Evolutionary conservation across 164 flowering plant species (phyloP).

Genomic region (Protea cynaroides): DNA sequence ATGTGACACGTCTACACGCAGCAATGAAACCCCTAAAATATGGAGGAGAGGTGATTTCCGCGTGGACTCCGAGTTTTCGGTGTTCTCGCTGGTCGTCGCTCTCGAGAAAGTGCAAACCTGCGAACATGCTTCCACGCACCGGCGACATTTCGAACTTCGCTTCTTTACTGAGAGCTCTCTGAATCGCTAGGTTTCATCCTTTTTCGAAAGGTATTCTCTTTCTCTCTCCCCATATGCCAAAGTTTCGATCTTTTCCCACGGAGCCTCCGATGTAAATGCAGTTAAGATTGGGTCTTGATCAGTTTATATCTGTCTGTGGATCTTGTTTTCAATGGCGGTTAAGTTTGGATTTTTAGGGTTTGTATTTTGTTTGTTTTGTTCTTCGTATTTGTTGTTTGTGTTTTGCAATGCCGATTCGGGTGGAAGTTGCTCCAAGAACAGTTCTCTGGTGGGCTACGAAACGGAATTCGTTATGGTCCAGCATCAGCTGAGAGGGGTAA

Average conservation of each 20-base stretch:
- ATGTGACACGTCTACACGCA: too few relatives aligned
- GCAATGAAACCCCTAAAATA: too few relatives aligned
- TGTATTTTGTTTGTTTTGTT: neutral
- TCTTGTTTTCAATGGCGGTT: conserved; percentile 3
- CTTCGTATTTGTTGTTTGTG: neutral
- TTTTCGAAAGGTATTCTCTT: too few relatives aligned
- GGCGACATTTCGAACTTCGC: too few relatives aligned
- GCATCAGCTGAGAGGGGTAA: conserved; percentile 69
- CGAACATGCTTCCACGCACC: neutral
- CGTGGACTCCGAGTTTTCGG: too few relatives aligned
- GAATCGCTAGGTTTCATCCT: too few relatives aligned
- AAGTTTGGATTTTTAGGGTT: conserved; percentile 4
- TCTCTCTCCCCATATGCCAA: neutral
- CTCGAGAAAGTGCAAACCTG: too few relatives aligned
- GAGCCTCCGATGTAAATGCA: too few relatives aligned
- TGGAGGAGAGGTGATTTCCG: too few relatives aligned
- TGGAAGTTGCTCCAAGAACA: conserved; percentile 25
- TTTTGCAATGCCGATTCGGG: conserved; percentile 7
- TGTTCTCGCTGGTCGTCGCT: too few relatives aligned
- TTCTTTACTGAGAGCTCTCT: too few relatives aligned
- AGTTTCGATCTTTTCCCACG: neutral
- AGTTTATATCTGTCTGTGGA: neutral
- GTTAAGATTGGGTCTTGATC: neutral
- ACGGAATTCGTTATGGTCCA: conserved; percentile 71
- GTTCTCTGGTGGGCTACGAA: conserved; percentile 33